Conservation (phyloP, 2,329 filamentous ascomycete species). For the Pyrenochaeta sp. region DNA sequence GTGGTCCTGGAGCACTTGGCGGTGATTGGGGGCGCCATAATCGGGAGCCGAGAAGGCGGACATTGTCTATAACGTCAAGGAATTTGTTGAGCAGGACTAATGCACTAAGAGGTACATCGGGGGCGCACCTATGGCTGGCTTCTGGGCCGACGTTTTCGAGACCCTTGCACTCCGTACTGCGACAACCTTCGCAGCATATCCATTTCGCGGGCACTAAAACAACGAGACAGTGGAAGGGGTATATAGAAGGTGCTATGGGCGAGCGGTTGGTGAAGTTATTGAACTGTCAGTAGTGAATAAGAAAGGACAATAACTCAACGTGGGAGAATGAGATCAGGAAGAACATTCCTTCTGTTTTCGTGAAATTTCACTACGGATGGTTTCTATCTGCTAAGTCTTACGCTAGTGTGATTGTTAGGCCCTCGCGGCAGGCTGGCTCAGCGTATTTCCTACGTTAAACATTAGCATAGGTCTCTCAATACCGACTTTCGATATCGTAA, state of each 20-base stretch:
- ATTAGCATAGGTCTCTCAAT: not conserved
- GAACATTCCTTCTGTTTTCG: no score
- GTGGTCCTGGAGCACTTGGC: not conserved
- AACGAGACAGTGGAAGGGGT: slow-evolving; percentile 61
- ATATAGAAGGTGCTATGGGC: slow-evolving; percentile 64
- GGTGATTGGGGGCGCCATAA: not conserved
- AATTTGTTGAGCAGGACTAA: not conserved
- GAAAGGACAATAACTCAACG: no score
- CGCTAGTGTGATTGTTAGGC: not conserved
- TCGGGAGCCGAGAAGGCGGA: not conserved
- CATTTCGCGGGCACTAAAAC: slow-evolving; percentile 65
- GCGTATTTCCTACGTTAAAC: not conserved
- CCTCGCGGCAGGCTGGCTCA: not conserved
- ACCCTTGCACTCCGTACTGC: not conserved
- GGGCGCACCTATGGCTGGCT: not conserved
- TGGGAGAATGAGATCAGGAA: no score
- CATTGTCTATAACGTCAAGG: not conserved
- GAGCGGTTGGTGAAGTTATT: slow-evolving; percentile 57
- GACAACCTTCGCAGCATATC: slow-evolving; percentile 35
- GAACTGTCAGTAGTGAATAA: not conserved
- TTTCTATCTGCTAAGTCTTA: no score
- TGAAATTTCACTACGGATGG: no score
- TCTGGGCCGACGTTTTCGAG: not conserved
- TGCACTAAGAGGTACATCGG: not conserved
- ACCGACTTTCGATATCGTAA: not conserved